Conservation (phyloP, 495 filamentous ascomycete genomes). For the Penicillium coprophilum region DNA sequence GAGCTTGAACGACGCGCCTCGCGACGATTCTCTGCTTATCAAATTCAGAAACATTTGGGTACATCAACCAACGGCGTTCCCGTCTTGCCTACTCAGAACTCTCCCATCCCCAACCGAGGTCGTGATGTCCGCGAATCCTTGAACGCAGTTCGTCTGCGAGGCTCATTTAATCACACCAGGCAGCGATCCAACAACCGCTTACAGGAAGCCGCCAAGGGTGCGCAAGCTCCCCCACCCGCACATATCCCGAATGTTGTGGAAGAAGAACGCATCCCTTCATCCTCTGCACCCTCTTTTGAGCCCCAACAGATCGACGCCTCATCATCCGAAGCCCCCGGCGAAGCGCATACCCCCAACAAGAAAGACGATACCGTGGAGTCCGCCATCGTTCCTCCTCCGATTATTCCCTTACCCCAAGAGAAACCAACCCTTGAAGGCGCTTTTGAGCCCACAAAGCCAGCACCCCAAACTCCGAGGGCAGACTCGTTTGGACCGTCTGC, state of each 20-base stretch:
- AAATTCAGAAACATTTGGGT: slow-evolving; percentile 90
- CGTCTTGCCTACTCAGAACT: slow-evolving; percentile 81
- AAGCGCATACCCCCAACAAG: not conserved
- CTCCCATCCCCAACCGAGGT: slow-evolving; percentile 84
- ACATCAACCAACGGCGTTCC: slow-evolving; percentile 77
- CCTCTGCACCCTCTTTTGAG: slow-evolving; percentile 35
- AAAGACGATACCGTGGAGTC: slow-evolving; percentile 25
- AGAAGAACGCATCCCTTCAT: slow-evolving; percentile 38
- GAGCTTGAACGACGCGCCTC: slow-evolving; percentile 93
- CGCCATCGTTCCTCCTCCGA: slow-evolving; percentile 22
- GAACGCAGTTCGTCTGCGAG: slow-evolving; percentile 83
- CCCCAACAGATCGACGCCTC: slow-evolving; percentile 37
- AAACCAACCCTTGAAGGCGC: slow-evolving; percentile 37
- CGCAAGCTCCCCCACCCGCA: slow-evolving; percentile 47
- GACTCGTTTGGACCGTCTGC: slow-evolving; percentile 26
- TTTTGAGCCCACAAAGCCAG: slow-evolving; percentile 50
- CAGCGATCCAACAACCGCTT: slow-evolving; percentile 55
- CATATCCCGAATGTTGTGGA: slow-evolving; percentile 65
- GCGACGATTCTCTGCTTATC: slow-evolving; percentile 88
- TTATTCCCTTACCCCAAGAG: slow-evolving; percentile 38
- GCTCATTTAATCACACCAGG: slow-evolving; percentile 64
- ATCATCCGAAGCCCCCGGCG: slow-evolving; percentile 25
- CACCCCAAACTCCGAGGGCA: slow-evolving; percentile 39
- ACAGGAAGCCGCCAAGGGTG: slow-evolving; percentile 56
- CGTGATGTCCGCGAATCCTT: slow-evolving; percentile 87